phyloP scores from a whole-genome alignment of 192 early-diverging fungal genomes.

The Thamnidium elegans region DNA sequence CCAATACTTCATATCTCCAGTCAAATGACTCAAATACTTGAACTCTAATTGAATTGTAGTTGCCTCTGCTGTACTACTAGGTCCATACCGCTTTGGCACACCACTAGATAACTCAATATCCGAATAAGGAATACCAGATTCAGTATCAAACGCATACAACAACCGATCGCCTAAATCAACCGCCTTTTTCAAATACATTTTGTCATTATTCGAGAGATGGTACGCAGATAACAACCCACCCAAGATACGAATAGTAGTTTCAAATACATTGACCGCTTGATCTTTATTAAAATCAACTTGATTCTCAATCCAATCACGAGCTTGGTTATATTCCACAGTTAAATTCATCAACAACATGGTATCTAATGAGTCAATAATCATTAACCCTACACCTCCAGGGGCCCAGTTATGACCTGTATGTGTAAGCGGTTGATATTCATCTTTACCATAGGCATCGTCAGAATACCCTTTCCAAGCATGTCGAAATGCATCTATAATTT shows the following conservation, averaged over 20 bases:
- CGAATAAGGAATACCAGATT: conserved; percentile 64
- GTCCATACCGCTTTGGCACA: conserved; percentile 39
- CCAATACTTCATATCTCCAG: conserved; percentile 74
- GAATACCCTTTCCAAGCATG: conserved; percentile 80
- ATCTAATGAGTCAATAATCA: conserved; percentile 83
- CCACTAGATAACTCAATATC: conserved; percentile 62
- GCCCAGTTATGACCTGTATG: conserved; percentile 65
- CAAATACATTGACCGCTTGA: conserved; percentile 74
- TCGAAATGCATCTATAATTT: conserved; percentile 66
- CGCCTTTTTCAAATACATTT: conserved; percentile 66
- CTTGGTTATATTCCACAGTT: conserved; percentile 68
- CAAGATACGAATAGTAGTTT: conserved; percentile 83
- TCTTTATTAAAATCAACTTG: conserved; percentile 65
- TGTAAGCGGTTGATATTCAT: conserved; percentile 80
- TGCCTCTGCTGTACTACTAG: conserved; percentile 69
- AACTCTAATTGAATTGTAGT: conserved; percentile 87
- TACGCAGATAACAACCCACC: conserved; percentile 83
- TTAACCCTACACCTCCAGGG: conserved; percentile 70
- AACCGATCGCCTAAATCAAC: conserved; percentile 73
- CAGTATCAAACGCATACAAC: conserved; percentile 63
- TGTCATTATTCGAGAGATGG: conserved; percentile 67
- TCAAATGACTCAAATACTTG: conserved; percentile 76
- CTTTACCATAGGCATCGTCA: conserved; percentile 77
- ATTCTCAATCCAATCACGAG: conserved; percentile 57
- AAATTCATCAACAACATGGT: conserved; percentile 79